Conservation (phyloP, 2,329 filamentous ascomycete genomes). For the Sporothrix humicola region DNA sequence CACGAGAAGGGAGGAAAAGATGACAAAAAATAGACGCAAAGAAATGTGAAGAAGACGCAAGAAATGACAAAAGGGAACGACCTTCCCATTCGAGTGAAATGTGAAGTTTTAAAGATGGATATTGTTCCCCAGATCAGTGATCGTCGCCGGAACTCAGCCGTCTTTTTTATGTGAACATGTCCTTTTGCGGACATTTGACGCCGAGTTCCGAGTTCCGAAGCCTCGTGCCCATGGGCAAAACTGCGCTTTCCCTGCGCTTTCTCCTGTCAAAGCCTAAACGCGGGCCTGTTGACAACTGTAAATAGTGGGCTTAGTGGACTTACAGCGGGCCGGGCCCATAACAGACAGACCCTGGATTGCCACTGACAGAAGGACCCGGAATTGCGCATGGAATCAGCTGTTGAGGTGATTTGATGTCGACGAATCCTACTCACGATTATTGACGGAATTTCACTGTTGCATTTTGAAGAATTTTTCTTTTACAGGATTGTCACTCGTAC, state of each 20-base stretch:
- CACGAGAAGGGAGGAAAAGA: not conserved
- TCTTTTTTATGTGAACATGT: not conserved
- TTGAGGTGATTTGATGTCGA: not conserved
- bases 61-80: not conserved
- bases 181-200: not conserved
- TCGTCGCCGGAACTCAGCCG: not conserved
- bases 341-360: not conserved
- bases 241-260: conserved; percentile 2
- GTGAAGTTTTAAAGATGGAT: not conserved
- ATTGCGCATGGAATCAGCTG: conserved; percentile 4
- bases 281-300: not conserved
- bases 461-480: not conserved
- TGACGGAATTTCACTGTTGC: not conserved
- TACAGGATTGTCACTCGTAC: not conserved
- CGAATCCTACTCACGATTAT: not conserved
- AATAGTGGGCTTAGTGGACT: not conserved
- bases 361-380: not conserved
- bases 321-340: not conserved
- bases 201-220: conserved; percentile 24
- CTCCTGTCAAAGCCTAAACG: not conserved
- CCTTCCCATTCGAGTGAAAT: not conserved
- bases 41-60: not conserved
- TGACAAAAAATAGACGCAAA: conserved; percentile 3
- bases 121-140: not conserved
- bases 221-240: not conserved